Evolutionary conservation across 129 eudicot genomes (phyloP).

Genomic region (Tanacetum coccineum): DNA sequence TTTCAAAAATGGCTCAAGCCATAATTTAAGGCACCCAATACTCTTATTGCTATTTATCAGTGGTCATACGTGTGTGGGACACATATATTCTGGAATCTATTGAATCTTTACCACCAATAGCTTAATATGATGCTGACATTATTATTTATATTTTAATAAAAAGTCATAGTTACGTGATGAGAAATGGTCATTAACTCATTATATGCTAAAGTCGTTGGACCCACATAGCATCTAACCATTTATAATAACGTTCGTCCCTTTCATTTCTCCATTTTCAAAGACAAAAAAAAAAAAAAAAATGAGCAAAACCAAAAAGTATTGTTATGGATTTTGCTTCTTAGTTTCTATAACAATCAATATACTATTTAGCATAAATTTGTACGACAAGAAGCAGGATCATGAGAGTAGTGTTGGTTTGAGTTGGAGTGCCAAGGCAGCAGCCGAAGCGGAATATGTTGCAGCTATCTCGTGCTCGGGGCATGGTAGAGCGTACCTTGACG

Average conservation of each 20-base stretch:
- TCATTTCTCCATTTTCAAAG: not conserved
- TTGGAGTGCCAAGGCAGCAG: slow-evolving; percentile 58
- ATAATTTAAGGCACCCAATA: too few relatives aligned
- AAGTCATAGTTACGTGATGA: too few relatives aligned
- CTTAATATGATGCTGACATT: too few relatives aligned
- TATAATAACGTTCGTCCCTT: not conserved
- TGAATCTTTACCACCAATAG: too few relatives aligned
- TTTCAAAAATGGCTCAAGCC: too few relatives aligned
- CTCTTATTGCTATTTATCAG: too few relatives aligned
- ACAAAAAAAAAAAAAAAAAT: not conserved
- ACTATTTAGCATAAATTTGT: slow-evolving; percentile 16
- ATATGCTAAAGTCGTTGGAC: not conserved
- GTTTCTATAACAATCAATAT: slow-evolving; percentile 25
- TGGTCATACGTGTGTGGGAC: too few relatives aligned
- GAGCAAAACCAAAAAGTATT: slow-evolving; percentile 9
- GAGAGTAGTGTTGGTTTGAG: slow-evolving; percentile 23
- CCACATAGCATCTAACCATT: not conserved
- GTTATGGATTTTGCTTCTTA: slow-evolving; percentile 18
- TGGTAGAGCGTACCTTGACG: slow-evolving; percentile 72
- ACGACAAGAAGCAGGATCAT: not conserved
- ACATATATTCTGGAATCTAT: too few relatives aligned
- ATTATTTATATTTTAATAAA: too few relatives aligned
- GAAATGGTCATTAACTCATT: too few relatives aligned
- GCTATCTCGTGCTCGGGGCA: slow-evolving; percentile 61
- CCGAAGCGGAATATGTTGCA: slow-evolving; percentile 70